phyloP scores from a whole-genome alignment of 2,329 filamentous ascomycete genomes.

The Aspergillus nomiae region DNA sequence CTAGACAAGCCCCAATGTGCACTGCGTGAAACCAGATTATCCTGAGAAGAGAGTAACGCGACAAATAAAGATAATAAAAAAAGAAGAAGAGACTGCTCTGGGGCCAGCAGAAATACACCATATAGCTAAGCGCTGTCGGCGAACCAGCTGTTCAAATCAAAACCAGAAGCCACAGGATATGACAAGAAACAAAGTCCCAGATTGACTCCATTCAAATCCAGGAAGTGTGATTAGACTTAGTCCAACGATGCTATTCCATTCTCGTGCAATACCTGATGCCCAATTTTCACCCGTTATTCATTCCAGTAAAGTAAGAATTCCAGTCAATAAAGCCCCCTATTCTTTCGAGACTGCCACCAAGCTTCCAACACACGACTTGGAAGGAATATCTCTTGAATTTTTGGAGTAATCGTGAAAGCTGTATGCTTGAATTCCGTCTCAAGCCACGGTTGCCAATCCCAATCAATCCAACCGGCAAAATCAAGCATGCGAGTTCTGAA shows the following conservation, averaged over 20 bases:
- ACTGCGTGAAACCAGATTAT: too few relatives aligned
- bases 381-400: slow-evolving; percentile 15
- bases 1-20: too few relatives aligned
- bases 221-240: too few relatives aligned
- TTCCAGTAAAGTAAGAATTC: background rate
- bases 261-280: background rate
- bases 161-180: too few relatives aligned
- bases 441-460: slow-evolving; percentile 25
- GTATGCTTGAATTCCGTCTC: slow-evolving; percentile 24
- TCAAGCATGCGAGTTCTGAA: background rate
- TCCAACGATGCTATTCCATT: background rate
- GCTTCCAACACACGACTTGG: background rate
- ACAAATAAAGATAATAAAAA: too few relatives aligned
- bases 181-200: too few relatives aligned
- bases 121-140: too few relatives aligned
- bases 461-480: slow-evolving; percentile 26
- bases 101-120: too few relatives aligned
- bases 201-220: too few relatives aligned
- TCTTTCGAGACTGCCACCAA: background rate
- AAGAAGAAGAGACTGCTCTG: too few relatives aligned
- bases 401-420: slow-evolving; percentile 19
- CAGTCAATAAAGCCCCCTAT: background rate
- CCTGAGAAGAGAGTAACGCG: background rate
- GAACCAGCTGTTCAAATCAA: too few relatives aligned
- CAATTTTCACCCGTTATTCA: background rate